A percentile compares a stretch with the other conserved stretches of the same genome.
phyloP scores from a whole-genome alignment of 306 rosid species.

The Echinosophora koreensis region DNA sequence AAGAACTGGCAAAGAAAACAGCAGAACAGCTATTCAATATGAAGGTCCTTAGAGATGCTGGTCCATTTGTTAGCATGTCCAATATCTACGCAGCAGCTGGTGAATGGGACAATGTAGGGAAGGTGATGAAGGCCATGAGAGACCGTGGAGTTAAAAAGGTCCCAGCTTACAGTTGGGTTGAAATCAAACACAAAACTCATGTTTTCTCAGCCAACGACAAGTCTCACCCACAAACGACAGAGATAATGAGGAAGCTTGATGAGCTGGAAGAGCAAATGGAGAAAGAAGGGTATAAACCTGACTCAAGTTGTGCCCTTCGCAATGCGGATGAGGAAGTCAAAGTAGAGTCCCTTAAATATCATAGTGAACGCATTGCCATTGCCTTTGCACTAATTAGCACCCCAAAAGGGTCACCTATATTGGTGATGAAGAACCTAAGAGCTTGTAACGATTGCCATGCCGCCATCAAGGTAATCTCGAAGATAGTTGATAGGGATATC shows the following conservation, averaged over 20 bases:
- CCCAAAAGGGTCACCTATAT: constrained; percentile 73
- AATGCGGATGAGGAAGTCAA: constrained; percentile 71
- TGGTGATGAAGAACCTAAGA: constrained; percentile 90
- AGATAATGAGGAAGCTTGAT: constrained; percentile 71
- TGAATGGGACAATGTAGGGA: constrained; percentile 83
- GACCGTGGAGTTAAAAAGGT: constrained; percentile 82
- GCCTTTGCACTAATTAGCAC: constrained; percentile 83
- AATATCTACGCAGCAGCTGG: constrained; percentile 90
- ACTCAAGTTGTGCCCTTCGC: constrained; percentile 82
- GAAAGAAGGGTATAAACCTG: constrained; percentile 79
- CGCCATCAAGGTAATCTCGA: constrained; percentile 74
- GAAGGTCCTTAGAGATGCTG: constrained; percentile 76
- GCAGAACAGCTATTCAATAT: constrained; percentile 76
- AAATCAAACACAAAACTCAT: constrained; percentile 71
- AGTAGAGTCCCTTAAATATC: constrained; percentile 80
- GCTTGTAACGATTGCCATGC: constrained; percentile 82
- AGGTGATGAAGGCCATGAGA: constrained; percentile 85
- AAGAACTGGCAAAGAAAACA: constrained; percentile 75
- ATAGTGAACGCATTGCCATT: constrained; percentile 91
- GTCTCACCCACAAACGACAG: constrained; percentile 67
- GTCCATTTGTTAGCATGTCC: constrained; percentile 81
- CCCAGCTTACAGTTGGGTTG: constrained; percentile 90
- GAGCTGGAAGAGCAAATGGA: constrained; percentile 66
- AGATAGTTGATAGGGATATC: constrained; percentile 65
- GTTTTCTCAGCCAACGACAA: constrained; percentile 73